phyloP scores from a whole-genome alignment of 148 eudicot genomes.

The Rhododendron vialii region DNA sequence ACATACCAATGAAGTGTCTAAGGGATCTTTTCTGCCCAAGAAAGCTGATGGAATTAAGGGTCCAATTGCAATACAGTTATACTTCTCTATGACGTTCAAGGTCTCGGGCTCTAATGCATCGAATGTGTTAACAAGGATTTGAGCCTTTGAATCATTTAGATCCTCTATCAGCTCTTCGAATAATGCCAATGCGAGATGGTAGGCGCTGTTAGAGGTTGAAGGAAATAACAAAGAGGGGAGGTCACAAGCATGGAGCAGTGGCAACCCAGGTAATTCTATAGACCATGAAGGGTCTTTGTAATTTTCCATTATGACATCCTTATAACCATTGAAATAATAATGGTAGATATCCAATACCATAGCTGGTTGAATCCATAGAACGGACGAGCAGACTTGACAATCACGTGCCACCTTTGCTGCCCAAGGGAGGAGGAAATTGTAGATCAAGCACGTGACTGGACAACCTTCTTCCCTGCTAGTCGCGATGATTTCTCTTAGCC shows the following conservation, averaged over 20 bases:
- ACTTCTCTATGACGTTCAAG: slow-evolving; percentile 17
- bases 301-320: slow-evolving; percentile 15
- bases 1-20: slow-evolving; percentile 8
- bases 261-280: slow-evolving; percentile 37
- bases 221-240: slow-evolving; percentile 39
- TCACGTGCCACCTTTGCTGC: slow-evolving; percentile 48
- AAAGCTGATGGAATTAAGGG: slow-evolving; percentile 30
- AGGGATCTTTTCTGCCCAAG: slow-evolving; percentile 15
- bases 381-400: slow-evolving; percentile 37
- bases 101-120: slow-evolving; percentile 29
- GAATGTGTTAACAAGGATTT: slow-evolving; percentile 35
- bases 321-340: slow-evolving; percentile 36
- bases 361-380: slow-evolving; percentile 69
- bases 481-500: slow-evolving; percentile 19
- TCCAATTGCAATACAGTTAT: slow-evolving; percentile 17
- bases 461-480: slow-evolving; percentile 32
- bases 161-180: slow-evolving; percentile 24
- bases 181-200: slow-evolving; percentile 4
- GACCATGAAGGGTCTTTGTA: slow-evolving; percentile 28
- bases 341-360: slow-evolving; percentile 42
- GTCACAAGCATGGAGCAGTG: slow-evolving; percentile 25
- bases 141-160: slow-evolving; percentile 19
- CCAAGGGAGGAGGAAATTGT: slow-evolving; percentile 57
- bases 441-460: slow-evolving; percentile 44
- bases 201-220: background rate